Conservation (phyloP, 768 basidiomycete genomes). For the Amanita thiersii region DNA sequence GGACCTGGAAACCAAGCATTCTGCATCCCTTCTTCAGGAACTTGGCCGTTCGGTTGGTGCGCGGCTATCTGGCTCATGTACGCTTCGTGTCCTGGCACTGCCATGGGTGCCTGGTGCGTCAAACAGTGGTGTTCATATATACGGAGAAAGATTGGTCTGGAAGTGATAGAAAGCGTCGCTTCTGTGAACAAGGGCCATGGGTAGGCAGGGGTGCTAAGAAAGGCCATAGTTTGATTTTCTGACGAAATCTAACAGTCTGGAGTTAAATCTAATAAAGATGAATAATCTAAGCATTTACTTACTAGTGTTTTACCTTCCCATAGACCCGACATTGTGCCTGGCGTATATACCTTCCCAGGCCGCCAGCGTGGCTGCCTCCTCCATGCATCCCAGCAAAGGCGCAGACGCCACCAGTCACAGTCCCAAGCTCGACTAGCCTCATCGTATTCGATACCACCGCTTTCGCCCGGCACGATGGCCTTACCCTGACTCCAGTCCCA, state of each 20-base stretch:
- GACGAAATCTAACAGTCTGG: conserved; percentile 3
- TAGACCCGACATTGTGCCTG: conserved; percentile 44
- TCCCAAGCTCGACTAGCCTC: conserved; percentile 42
- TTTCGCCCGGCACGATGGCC: conserved; percentile 13
- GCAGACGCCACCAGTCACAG: conserved; percentile 47
- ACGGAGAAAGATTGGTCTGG: conserved; percentile 50
- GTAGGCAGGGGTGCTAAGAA: conserved; percentile 10
- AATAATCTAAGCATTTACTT: conserved; percentile 17
- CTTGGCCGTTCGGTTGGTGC: conserved; percentile 2
- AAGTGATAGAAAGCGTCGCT: conserved; percentile 23
- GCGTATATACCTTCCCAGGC: conserved; percentile 32
- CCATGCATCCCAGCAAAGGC: conserved; percentile 31
- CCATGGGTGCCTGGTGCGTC: conserved; percentile 14
- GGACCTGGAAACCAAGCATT: conserved; percentile 34
- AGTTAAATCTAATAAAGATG: neutral
- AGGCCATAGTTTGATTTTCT: conserved; percentile 1
- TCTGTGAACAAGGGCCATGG: conserved; percentile 25
- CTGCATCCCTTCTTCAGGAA: conserved; percentile 20
- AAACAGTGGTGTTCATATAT: conserved; percentile 42
- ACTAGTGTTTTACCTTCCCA: conserved; percentile 63
- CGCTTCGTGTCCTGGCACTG: conserved; percentile 7
- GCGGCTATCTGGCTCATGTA: conserved; percentile 1
- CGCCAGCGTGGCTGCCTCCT: conserved; percentile 16
- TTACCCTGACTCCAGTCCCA: conserved; percentile 20
- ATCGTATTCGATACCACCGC: neutral